Evolutionary conservation across 2,329 filamentous ascomycete species (phyloP), one percentile per base, ranked within the genome.

Genomic region (Penicillium sp.): DNA sequence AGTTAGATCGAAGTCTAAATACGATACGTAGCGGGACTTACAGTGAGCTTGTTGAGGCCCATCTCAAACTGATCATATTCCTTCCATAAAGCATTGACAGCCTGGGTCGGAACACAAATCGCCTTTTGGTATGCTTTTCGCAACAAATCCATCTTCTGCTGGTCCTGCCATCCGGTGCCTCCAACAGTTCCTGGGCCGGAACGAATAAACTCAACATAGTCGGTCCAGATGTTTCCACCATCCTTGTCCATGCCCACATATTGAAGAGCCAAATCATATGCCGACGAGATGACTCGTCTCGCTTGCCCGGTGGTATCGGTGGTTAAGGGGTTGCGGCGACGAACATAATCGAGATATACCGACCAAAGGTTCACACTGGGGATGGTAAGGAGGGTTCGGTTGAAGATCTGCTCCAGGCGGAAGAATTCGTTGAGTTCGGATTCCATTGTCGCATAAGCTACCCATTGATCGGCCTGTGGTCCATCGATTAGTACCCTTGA

Each of bases 11-110:
- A 27, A 10, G 8, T 10, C 9, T 16, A 46, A 47, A 11, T 21
- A n/a, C 25, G 37, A 29, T 45, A 19, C 31, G 39, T 35, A 42
- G 39, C 19, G 9, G 11, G 5, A 54, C 47, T 58, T 82, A 93
- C 91, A 43, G 92, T 96, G 64, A 92, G 85, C 75, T 96, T 98
- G 80, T 97, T 97, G 57, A 97, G 77, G 6, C 88, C 86, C 85
- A 95, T 92, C 77, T 99, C 95, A 70, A 99, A 99, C 65, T 91
- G 88, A 72, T 98, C 93, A 70, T 99, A 99, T 70, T 99, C 93
- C 73, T 96, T 96, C 96, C 95, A 99, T 14, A 99, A 79, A 52
- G 84, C 85, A 69, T 93, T 91, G 49, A 96, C 86, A 31, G 89
- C 89, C 54, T 88, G 86, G 62, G 92, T 96, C 4, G 96, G 96